phyloP scores from a whole-genome alignment of 352 stramenopile species.

The Phytophthora pluvialis region DNA sequence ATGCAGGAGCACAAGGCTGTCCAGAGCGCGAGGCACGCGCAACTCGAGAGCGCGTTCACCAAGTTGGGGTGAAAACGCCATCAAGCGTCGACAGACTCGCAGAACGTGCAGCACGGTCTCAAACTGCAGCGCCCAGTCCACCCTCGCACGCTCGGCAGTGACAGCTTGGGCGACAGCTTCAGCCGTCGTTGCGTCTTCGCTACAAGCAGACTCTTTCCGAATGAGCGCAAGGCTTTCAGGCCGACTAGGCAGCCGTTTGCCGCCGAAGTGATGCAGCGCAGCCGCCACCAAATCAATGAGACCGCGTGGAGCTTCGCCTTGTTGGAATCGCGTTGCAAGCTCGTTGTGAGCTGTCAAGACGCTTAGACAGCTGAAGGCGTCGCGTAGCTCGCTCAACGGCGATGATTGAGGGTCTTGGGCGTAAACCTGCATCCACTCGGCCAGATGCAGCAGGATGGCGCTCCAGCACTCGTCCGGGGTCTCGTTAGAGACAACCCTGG shows the following conservation, averaged over 20 bases:
- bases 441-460: conserved; percentile 49
- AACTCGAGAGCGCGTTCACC: conserved; percentile 48
- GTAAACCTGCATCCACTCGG: conserved; percentile 82
- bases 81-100: conserved; percentile 50
- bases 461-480: conserved; percentile 46
- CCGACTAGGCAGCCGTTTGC: conserved; percentile 33
- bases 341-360: conserved; percentile 43
- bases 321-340: conserved; percentile 38
- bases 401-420: conserved; percentile 49
- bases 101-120: conserved; percentile 48
- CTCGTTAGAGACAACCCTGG: too few species aligned
- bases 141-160: conserved; percentile 3
- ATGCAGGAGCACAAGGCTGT: conserved; percentile 57
- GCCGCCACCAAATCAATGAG: conserved; percentile 57
- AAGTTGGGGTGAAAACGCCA: conserved; percentile 45
- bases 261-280: conserved; percentile 44
- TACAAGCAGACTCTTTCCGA: conserved; percentile 22
- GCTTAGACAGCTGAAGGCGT: conserved; percentile 53
- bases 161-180: not conserved
- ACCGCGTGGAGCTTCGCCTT: conserved; percentile 41
- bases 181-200: not conserved
- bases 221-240: conserved; percentile 39
- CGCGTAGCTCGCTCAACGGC: conserved; percentile 35
- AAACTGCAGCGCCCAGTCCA: conserved; percentile 27
- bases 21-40: conserved; percentile 41